These are phyloP conservation scores for Astragalus glycyphyllos DNA, from an alignment of 306 rosid species.

Conservation along the genomic window DNA sequence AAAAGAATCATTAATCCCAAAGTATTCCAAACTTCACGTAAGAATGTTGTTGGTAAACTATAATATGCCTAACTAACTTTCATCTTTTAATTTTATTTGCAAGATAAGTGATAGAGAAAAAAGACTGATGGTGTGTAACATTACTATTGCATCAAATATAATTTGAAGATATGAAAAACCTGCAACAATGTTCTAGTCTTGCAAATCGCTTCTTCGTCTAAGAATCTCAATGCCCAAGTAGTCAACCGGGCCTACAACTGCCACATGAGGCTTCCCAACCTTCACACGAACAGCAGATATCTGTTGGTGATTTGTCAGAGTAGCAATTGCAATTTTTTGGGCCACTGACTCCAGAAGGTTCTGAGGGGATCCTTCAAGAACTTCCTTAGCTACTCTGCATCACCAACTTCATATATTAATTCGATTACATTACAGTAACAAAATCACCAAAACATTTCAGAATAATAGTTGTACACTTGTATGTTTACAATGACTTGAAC, in stretches of 20 bases:
- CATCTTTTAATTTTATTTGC: slow-evolving; percentile 26
- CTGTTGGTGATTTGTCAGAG: slow-evolving; percentile 51
- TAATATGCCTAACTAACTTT: not conserved
- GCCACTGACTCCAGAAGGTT: slow-evolving; percentile 89
- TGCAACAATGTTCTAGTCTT: slow-evolving; percentile 24
- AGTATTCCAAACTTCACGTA: no score
- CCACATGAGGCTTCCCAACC: slow-evolving; percentile 88
- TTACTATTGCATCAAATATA: slow-evolving; percentile 7
- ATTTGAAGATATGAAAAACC: not conserved
- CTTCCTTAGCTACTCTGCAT: slow-evolving; percentile 72
- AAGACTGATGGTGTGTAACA: not conserved
- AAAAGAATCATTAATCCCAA: slow-evolving; percentile 19
- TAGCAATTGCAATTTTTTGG: slow-evolving; percentile 63
- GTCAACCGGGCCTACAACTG: slow-evolving; percentile 76
- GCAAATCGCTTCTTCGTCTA: slow-evolving; percentile 61
- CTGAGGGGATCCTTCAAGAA: slow-evolving; percentile 71
- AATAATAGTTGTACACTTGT: no score
- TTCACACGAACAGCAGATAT: slow-evolving; percentile 81
- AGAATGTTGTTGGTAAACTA: slow-evolving; percentile 14
- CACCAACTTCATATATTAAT: slow-evolving; percentile 26
- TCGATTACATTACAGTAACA: not conserved
- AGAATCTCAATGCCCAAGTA: slow-evolving; percentile 87
- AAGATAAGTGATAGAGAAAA: not conserved
- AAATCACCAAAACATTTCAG: no score
- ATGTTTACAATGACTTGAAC: no score